These are phyloP conservation scores for Hibiscus syriacus DNA, from an alignment of 345 rosid genomes.

Conservation along the genomic window DNA sequence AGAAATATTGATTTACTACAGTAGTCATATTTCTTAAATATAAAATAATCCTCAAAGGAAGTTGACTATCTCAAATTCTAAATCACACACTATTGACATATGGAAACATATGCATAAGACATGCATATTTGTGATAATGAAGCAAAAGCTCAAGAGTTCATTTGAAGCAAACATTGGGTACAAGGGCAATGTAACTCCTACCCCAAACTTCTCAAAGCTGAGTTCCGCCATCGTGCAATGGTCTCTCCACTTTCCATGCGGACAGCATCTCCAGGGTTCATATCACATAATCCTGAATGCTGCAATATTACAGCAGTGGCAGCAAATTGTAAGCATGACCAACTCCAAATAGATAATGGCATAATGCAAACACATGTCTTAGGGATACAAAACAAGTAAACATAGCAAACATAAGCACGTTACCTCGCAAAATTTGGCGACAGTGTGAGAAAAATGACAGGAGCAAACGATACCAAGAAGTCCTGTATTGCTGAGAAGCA, in stretches of 20 bases:
- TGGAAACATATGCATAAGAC: background rate
- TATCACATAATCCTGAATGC: constrained; percentile 39
- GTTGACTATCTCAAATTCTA: background rate
- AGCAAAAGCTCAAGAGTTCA: background rate
- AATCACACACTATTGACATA: background rate
- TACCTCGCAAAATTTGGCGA: constrained; percentile 51
- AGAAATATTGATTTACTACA: background rate
- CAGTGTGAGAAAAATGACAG: constrained; percentile 42
- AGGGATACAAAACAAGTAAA: background rate
- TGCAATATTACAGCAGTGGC: constrained; percentile 17
- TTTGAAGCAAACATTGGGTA: background rate
- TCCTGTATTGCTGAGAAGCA: constrained; percentile 49
- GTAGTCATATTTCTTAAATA: background rate
- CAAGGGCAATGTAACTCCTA: constrained; percentile 21
- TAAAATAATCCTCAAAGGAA: background rate
- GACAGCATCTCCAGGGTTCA: constrained; percentile 45
- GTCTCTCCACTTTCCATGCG: constrained; percentile 44
- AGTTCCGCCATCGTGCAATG: constrained; percentile 39
- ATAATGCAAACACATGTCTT: background rate
- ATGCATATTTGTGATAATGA: background rate
- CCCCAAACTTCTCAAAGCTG: constrained; percentile 44
- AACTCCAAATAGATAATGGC: background rate
- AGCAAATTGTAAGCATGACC: background rate
- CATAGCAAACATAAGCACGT: constrained; percentile 7
- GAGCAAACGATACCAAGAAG: constrained; percentile 39